Evolutionary conservation across 176 grass and related monocot species (phyloP), one percentile per base, ranked within the genome.

Genomic region (Urochloa ruziziensis): DNA sequence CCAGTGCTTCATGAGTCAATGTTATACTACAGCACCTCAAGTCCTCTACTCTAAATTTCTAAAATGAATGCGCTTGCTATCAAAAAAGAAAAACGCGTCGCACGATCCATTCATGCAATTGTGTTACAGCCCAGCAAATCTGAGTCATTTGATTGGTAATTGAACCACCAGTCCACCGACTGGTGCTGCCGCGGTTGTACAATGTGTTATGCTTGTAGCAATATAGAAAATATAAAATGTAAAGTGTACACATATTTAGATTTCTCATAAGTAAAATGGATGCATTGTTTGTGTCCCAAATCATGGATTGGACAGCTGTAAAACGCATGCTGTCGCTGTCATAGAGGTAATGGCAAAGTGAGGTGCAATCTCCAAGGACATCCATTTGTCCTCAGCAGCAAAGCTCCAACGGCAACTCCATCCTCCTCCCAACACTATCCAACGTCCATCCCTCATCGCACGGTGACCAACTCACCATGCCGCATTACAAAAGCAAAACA

Each of bases 311-410:
- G 34, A 35, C 52, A 70, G 13, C 78, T 82, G 88, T 62, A 73
- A 40, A 74, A 47, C 63, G 82, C 21, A 70, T 52, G 6, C 11
- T 47, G 56, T 56, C 35, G 35, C 77, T 84, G 1, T 80, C 58
- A 73, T 9, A 73, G 5, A n/a, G 52, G 25, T 19, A 17, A 36
- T 2, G n/a, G 57, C 71, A n/a, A 59, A 40, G 46, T 9, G n/a
- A 47, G 78, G 64, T 57, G 88, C 65, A 47, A 35, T 78, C 73
- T 78, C 78, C 88, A 82, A 90, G 86, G 88, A 65, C 33, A 73
- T 23, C 73, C 88, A 86, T 86, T 86, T 90, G 88, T 82, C 83
- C 64, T 47, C 3, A 24, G 23, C 42, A 21, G 47, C 44, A 46
- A 77, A 44, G 59, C 18, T 70, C 64, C 54, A 58, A 63, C 11